phyloP scores from a whole-genome alignment of 1,284 basidiomycete species.

The Flammula alnicola region DNA sequence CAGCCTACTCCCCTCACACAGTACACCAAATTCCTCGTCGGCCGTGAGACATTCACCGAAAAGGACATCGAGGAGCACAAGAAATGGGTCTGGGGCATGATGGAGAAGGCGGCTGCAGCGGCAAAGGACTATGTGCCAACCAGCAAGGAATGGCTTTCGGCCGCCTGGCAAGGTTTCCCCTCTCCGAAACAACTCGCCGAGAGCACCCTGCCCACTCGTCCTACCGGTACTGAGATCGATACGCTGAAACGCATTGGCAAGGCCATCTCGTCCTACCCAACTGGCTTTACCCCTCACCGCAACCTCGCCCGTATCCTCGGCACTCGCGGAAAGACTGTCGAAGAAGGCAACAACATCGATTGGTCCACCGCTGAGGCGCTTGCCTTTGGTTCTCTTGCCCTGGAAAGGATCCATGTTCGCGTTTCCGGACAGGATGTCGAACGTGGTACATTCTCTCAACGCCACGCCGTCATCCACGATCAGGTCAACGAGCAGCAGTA shows the following conservation, averaged over 20 bases:
- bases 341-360: constrained; percentile 93
- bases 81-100: constrained; percentile 99
- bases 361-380: constrained; percentile 99
- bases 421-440: constrained; percentile 99
- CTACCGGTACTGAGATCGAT: constrained; percentile 83
- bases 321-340: constrained; percentile 87
- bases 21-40: constrained; percentile 91
- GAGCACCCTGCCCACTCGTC: constrained; percentile 85
- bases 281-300: constrained; percentile 87
- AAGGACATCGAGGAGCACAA: constrained; percentile 98
- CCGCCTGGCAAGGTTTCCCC: constrained; percentile 98
- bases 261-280: constrained; percentile 84
- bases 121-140: constrained; percentile 95
- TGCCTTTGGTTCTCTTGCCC: constrained; percentile 91
- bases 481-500: constrained; percentile 93
- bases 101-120: constrained; percentile 90
- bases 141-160: constrained; percentile 95
- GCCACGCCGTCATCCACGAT: constrained; percentile 97
- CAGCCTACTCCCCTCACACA: constrained; percentile 92
- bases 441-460: constrained; percentile 99
- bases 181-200: constrained; percentile 96
- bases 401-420: constrained; percentile 95
- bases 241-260: constrained; percentile 88
- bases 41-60: constrained; percentile 93
- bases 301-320: constrained; percentile 94